A percentile compares a stretch with the other conserved stretches of the same genome.
These are phyloP conservation scores for Sugiyamaella japonica DNA, from an alignment of 1,139 yeast genomes.

Conservation along the genomic window DNA sequence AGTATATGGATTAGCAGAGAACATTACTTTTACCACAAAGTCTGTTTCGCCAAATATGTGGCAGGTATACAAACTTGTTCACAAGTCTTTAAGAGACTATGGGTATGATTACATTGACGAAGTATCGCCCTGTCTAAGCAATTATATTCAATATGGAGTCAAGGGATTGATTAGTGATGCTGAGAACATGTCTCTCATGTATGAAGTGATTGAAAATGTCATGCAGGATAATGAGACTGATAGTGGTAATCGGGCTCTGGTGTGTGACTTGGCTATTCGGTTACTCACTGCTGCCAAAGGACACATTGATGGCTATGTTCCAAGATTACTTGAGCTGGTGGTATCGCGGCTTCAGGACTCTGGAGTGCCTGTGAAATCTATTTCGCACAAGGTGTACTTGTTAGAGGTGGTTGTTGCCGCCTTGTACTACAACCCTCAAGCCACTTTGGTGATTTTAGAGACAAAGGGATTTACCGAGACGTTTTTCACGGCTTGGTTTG, in stretches of 20 bases:
- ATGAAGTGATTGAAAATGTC: constrained; percentile 41
- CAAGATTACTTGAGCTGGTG: constrained; percentile 44
- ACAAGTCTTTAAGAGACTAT: constrained; percentile 52
- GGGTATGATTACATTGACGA: constrained; percentile 72
- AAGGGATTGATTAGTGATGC: constrained; percentile 46
- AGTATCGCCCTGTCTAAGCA: constrained; percentile 70
- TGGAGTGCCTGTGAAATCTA: constrained; percentile 37
- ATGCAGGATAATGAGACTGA: constrained; percentile 47
- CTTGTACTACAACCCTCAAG: constrained; percentile 59
- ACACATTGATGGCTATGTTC: constrained; percentile 45
- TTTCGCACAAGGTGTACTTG: constrained; percentile 55
- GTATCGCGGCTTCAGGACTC: constrained; percentile 32
- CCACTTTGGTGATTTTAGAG: constrained; percentile 56
- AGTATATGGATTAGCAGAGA: constrained; percentile 80
- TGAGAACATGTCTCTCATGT: constrained; percentile 33
- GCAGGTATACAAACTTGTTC: constrained; percentile 61
- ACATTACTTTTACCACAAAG: constrained; percentile 75
- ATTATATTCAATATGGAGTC: constrained; percentile 73
- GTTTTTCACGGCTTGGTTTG: constrained; percentile 72
- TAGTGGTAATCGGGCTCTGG: constrained; percentile 51
- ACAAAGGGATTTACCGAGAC: constrained; percentile 47
- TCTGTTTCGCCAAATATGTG: constrained; percentile 74
- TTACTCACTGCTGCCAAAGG: constrained; percentile 50
- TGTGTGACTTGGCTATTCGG: constrained; percentile 56
- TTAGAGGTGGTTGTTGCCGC: constrained; percentile 68